These are phyloP conservation scores for Phlyctochytrium arcticum DNA, from an alignment of 192 early-diverging fungal genomes.

Conservation along the genomic window DNA sequence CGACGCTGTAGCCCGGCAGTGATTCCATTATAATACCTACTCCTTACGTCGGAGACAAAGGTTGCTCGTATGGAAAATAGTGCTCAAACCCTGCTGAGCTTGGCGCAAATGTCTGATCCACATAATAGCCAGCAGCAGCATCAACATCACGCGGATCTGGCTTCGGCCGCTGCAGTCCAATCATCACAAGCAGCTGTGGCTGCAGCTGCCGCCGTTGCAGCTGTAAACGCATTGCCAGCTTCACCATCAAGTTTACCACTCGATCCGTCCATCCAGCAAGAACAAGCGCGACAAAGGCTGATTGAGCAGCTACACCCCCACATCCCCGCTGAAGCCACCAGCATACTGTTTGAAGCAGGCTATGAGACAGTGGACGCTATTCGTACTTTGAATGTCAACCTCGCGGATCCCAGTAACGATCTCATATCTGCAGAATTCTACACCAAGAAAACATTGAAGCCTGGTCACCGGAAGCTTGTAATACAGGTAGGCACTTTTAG, in stretches of 20 bases:
- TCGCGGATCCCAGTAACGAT: conserved; percentile 15
- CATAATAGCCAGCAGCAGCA: conserved; percentile 5
- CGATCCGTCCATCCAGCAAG: not conserved
- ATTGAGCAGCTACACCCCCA: conserved; percentile 11
- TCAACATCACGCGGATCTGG: not conserved
- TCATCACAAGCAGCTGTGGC: not conserved
- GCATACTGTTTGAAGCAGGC: conserved; percentile 23
- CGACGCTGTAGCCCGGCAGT: too few species aligned
- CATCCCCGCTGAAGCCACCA: conserved; percentile 14
- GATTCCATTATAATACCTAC: too few species aligned
- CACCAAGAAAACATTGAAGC: conserved; percentile 19
- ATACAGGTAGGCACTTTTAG: conserved; percentile 6
- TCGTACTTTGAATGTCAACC: conserved; percentile 15
- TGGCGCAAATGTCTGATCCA: conserved; percentile 8
- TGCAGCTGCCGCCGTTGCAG: not conserved
- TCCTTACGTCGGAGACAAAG: too few species aligned
- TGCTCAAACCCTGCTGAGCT: conserved; percentile 10
- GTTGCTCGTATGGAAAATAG: conserved; percentile 4
- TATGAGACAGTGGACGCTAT: conserved; percentile 27
- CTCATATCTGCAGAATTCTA: conserved; percentile 15
- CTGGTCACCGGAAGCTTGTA: conserved; percentile 25
- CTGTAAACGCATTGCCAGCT: not conserved
- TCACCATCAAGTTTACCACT: not conserved
- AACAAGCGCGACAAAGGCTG: conserved; percentile 10
- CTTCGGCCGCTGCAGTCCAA: too few species aligned